phyloP scores from a whole-genome alignment of 2,329 filamentous ascomycete species.

The Arthrobotrys musiformis region DNA sequence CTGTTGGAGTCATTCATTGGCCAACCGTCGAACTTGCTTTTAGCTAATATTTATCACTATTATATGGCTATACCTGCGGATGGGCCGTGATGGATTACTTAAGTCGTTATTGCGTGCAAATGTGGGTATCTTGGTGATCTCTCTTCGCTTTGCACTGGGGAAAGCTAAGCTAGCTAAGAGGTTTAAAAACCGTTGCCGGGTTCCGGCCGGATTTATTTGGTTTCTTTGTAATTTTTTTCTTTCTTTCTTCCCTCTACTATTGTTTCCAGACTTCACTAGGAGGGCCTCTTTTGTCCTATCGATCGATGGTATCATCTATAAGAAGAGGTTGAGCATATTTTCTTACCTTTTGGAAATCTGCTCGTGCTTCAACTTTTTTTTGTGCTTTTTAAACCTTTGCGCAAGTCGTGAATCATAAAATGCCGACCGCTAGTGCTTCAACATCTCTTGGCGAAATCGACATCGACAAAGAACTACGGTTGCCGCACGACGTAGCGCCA shows the following conservation, averaged over 20 bases:
- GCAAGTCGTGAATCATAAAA: constrained; percentile 1
- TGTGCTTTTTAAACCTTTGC: background rate
- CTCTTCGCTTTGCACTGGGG: background rate
- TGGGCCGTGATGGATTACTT: background rate
- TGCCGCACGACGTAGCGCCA: background rate
- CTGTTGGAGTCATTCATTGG: constrained; percentile 11
- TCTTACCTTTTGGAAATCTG: background rate
- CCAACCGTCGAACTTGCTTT: background rate
- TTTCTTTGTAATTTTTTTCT: background rate
- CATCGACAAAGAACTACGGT: constrained; percentile 28
- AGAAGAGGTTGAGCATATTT: background rate
- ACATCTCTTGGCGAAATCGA: constrained; percentile 40
- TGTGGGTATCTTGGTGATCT: background rate
- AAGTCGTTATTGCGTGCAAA: background rate
- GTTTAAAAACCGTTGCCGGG: constrained; percentile 2
- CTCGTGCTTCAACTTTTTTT: background rate
- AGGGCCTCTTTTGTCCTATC: no score
- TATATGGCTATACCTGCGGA: background rate
- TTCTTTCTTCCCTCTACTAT: background rate
- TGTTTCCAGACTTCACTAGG: background rate
- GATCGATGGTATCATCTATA: background rate
- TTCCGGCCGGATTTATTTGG: background rate
- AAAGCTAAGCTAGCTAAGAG: background rate
- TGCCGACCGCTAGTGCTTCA: constrained; percentile 19
- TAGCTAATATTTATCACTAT: constrained; percentile 8